A percentile compares a stretch with the other conserved stretches of the same genome.
Evolutionary conservation across 768 basidiomycete species (phyloP).

Genomic region (Xanthoconium purpureum): DNA sequence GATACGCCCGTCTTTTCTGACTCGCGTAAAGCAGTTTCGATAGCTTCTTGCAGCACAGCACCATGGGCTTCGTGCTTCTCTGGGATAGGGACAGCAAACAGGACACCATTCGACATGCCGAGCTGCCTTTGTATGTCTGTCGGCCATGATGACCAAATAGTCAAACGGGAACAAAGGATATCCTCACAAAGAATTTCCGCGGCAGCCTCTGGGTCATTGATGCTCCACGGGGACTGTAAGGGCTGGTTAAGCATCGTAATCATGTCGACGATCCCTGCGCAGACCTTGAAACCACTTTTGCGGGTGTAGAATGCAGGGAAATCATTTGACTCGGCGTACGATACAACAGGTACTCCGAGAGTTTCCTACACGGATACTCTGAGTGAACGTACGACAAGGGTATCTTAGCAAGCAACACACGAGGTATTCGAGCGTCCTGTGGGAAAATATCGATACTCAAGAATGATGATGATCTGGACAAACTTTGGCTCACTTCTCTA

Average conservation of each 20-base stretch:
- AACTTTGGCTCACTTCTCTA: conserved; percentile 53
- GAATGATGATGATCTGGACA: neutral
- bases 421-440: conserved; percentile 76
- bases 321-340: conserved; percentile 69
- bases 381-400: neutral
- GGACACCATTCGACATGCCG: conserved; percentile 67
- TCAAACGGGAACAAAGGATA: neutral
- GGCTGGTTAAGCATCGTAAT: neutral
- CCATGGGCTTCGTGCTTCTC: conserved; percentile 67
- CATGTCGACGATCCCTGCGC: neutral
- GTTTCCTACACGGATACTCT: conserved; percentile 66
- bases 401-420: conserved; percentile 35
- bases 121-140: conserved; percentile 70
- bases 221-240: conserved; percentile 74
- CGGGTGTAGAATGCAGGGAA: conserved; percentile 96
- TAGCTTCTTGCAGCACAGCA: conserved; percentile 63
- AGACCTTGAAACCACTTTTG: conserved; percentile 71
- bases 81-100: conserved; percentile 92
- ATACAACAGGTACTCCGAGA: conserved; percentile 86
- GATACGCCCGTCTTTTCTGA: conserved; percentile 78
- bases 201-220: conserved; percentile 58
- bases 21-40: conserved; percentile 83
- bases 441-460: conserved; percentile 1
- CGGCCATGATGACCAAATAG: neutral
- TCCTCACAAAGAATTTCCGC: conserved; percentile 72